Conservation (phyloP, 1,139 yeast genomes). For the Yamadazyma friedrichii region DNA sequence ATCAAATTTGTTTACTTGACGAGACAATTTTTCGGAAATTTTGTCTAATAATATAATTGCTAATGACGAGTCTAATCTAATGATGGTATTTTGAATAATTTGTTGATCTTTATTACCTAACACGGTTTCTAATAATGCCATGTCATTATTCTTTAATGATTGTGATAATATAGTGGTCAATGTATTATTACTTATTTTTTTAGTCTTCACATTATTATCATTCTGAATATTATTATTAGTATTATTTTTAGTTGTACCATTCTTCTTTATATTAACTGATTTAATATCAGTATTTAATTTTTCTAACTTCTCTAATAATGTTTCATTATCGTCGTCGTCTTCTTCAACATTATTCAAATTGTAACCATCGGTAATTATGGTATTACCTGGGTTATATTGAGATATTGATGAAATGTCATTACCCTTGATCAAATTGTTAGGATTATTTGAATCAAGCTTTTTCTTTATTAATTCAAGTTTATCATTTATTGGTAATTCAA, state of each 20-base stretch:
- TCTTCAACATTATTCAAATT: constrained; percentile 57
- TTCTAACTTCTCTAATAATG: constrained; percentile 63
- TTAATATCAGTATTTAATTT: constrained; percentile 35
- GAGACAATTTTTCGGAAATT: constrained; percentile 78
- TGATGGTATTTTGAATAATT: constrained; percentile 70
- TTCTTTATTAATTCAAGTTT: constrained; percentile 38
- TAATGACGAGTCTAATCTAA: constrained; percentile 65
- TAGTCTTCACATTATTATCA: constrained; percentile 25
- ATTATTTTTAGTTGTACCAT: constrained; percentile 18
- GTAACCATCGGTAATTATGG: constrained; percentile 64
- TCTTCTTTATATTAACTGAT: constrained; percentile 24
- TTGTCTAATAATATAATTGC: constrained; percentile 78
- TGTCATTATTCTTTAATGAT: constrained; percentile 71
- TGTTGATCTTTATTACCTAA: constrained; percentile 71
- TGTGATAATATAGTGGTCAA: constrained; percentile 67
- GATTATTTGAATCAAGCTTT: constrained; percentile 32
- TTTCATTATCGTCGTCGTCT: constrained; percentile 37
- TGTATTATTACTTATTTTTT: constrained; percentile 38
- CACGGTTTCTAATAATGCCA: constrained; percentile 73
- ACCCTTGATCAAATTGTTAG: constrained; percentile 49
- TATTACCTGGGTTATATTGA: constrained; percentile 67
- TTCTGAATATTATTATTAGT: constrained; percentile 28
- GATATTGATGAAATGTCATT: constrained; percentile 72
- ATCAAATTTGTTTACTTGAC: constrained; percentile 63
- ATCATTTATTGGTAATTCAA: constrained; percentile 21